Base-by-base conservation (phyloP, 495 filamentous ascomycete species). In the Pseudevernia furfuracea region DNA sequence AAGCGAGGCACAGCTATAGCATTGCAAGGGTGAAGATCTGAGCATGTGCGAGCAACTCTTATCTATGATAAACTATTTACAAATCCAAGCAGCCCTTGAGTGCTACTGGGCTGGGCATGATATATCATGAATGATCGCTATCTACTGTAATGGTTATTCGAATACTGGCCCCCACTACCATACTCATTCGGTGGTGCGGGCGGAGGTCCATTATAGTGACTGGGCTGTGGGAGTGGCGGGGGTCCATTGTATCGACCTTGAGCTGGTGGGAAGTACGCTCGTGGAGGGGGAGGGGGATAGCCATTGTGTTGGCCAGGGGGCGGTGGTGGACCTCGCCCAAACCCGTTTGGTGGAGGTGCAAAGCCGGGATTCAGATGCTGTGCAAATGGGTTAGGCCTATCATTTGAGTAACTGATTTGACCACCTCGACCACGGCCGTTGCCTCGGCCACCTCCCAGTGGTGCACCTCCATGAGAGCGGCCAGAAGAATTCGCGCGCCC, bases 401-500 rank as follows among this genome's bases (percentile, higher is more conserved):
- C 68, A 32, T 76, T 64, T 19, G 69, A 61, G 70, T 82, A 82
- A 60, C 81, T 79, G 58, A 82, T 78, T n/a, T 78, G 75, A 34
- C 82, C 77, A 28, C 83, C 82, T 63, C 84, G 75, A 39, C 80
- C 79, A 62, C 76, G 65, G 34, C 74, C 64, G n/a, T 67, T 66
- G n/a, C 71, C 70, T 39, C 76, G 70, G 61, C 76, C 75, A 53
- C 79, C 77, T 64, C 76, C 64, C 28, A 87, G 73, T 19, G 83
- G 87, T 3, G 80, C 86, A 36, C 87, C 87, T 15, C 88, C 87
- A 71, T 81, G 84, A 21, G 76, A 79, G 12, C 85, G 80, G 6
- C 91, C 91, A 2, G 81, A 77, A 39, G 80, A 77, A 28, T 79
- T 74, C 4, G 84, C 81, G 60, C 85, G 85, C 41, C 77, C 79